A percentile compares a stretch with the other conserved stretches of the same genome.
These are phyloP conservation scores for Coemansia javaensis DNA, from an alignment of 192 early-diverging fungal species.

Conservation along the genomic window DNA sequence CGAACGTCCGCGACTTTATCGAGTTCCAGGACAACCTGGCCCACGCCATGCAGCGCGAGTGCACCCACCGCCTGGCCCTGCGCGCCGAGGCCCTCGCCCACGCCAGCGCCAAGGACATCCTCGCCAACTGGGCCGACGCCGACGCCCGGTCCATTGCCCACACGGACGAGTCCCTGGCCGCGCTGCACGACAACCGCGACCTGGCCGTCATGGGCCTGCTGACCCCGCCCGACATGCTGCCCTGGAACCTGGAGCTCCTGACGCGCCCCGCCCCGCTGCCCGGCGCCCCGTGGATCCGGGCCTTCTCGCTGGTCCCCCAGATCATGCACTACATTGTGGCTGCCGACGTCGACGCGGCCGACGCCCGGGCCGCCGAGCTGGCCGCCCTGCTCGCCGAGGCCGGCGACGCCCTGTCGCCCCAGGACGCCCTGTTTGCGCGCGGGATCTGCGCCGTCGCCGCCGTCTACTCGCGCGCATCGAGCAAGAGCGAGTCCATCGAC, in stretches of 20 bases:
- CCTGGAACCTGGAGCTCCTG: slow-evolving; percentile 35
- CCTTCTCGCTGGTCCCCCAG: slow-evolving; percentile 36
- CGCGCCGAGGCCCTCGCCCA: slow-evolving; percentile 59
- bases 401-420: slow-evolving; percentile 5
- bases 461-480: slow-evolving; percentile 14
- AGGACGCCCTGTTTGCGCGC: slow-evolving; percentile 19
- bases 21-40: slow-evolving; percentile 69
- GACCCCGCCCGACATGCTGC: slow-evolving; percentile 14
- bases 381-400: neutral
- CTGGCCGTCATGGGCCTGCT: slow-evolving; percentile 55
- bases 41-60: slow-evolving; percentile 69
- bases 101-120: slow-evolving; percentile 48
- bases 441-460: slow-evolving; percentile 15
- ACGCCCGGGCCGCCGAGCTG: slow-evolving; percentile 11
- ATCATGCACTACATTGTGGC: slow-evolving; percentile 32
- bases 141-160: slow-evolving; percentile 54
- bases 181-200: slow-evolving; percentile 68
- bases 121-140: slow-evolving; percentile 55
- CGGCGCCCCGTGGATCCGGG: slow-evolving; percentile 13
- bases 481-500: slow-evolving; percentile 8
- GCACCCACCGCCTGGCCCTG: slow-evolving; percentile 60
- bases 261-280: slow-evolving; percentile 38
- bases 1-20: slow-evolving; percentile 86
- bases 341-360: slow-evolving; percentile 15
- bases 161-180: slow-evolving; percentile 46